A percentile compares a stretch with the other conserved stretches of the same genome.
phyloP scores from a whole-genome alignment of 306 rosid species.

The Prunus salicina region DNA sequence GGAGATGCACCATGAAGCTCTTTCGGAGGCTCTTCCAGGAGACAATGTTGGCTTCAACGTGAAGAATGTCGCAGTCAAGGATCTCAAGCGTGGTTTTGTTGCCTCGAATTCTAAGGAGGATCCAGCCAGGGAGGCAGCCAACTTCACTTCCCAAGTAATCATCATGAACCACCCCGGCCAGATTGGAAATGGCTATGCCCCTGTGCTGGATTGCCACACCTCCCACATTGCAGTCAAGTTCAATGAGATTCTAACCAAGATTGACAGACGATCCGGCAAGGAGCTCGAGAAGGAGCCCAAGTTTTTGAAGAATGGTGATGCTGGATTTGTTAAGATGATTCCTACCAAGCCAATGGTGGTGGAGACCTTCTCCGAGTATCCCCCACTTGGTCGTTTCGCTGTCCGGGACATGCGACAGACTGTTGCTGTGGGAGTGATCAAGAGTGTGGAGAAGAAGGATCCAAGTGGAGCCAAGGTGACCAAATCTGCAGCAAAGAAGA shows the following conservation, averaged over 20 bases:
- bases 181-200: slow-evolving; percentile 89
- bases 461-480: slow-evolving; percentile 68
- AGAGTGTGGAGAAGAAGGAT: slow-evolving; percentile 89
- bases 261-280: slow-evolving; percentile 87
- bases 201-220: slow-evolving; percentile 89
- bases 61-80: slow-evolving; percentile 92
- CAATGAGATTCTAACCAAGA: slow-evolving; percentile 71
- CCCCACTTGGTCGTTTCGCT: slow-evolving; percentile 88
- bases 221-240: slow-evolving; percentile 88
- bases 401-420: slow-evolving; percentile 96
- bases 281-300: slow-evolving; percentile 92
- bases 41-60: slow-evolving; percentile 93
- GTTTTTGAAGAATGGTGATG: slow-evolving; percentile 88
- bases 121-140: slow-evolving; percentile 93
- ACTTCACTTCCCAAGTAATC: slow-evolving; percentile 77
- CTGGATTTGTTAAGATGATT: slow-evolving; percentile 81
- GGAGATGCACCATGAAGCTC: slow-evolving; percentile 93
- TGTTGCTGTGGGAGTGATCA: slow-evolving; percentile 90
- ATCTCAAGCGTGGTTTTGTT: slow-evolving; percentile 89
- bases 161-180: slow-evolving; percentile 97
- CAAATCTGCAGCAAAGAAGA: slow-evolving; percentile 79
- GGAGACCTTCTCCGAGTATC: slow-evolving; percentile 77
- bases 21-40: slow-evolving; percentile 74
- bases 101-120: slow-evolving; percentile 95
- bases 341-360: slow-evolving; percentile 94